Evolutionary conservation across 1,284 basidiomycete genomes (phyloP), one percentile per base, ranked within the genome.

Genomic region (Cryptococcus wingfieldii): DNA sequence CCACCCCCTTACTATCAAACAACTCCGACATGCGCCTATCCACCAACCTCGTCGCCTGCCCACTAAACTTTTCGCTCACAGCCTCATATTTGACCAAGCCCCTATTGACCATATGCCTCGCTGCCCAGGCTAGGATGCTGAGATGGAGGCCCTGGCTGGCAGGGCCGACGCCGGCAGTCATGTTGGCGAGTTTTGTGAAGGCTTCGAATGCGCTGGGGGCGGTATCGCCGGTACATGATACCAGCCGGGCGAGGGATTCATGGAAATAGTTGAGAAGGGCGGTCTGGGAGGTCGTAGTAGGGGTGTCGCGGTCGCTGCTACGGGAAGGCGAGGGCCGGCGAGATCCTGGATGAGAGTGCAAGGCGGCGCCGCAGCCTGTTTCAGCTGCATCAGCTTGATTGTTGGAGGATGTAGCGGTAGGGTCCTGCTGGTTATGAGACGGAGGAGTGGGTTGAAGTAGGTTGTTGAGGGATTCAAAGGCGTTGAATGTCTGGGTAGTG

Each of bases 41-140:
- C 25, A 65, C 52, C 42, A 69, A 55, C 5, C 52, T 50, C 34
- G 54, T 54, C 10, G 68, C 66, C 51, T 68, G 66, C 4, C 54
- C 47, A 10, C 66, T 63, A 25, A 67, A 62, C 45, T 61, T 58
- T 54, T 72, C 70, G 46, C 65, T 64, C 7, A 65, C 61, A 3
- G 64, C 66, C 55, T 70, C 70, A 53, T 69, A 69, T 37, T 65
- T 64, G 2, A 48, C 54, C 31, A 66, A 55, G 2, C 70, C 70
- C 38, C 56, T 50, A 52, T 72, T 72, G 27, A 67, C 64, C 61
- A 67, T 64, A 47, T 72, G 70, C 12, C 66, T 53, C 19, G 65
- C 68, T 8, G 68, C 66, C 68, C 68, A 70, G 16, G 68, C 68
- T 16, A 72, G 56, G 16, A 69, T 64, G 41, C 63, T 63, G 4